phyloP scores from a whole-genome alignment of 495 filamentous ascomycete species.

The Saxophila tyrrhenica region DNA sequence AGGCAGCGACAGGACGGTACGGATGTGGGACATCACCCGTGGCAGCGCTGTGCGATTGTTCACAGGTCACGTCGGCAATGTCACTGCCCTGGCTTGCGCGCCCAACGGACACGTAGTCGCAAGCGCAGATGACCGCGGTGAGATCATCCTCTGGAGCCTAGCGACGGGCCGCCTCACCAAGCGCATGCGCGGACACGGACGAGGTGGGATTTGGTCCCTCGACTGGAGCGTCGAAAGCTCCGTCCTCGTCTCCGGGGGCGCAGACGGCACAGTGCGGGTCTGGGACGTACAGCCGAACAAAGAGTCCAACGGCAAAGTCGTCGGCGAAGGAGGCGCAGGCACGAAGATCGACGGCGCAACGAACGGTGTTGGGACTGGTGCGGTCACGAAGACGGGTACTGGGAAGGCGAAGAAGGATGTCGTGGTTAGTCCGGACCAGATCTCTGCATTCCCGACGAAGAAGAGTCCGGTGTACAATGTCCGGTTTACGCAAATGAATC shows the following conservation, averaged over 20 bases:
- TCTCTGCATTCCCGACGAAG: constrained; percentile 87
- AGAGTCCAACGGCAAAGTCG: constrained; percentile 42
- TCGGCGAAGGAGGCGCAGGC: constrained; percentile 43
- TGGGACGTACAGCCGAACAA: constrained; percentile 53
- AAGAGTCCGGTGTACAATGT: constrained; percentile 91
- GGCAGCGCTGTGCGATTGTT: constrained; percentile 84
- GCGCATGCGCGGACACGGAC: constrained; percentile 85
- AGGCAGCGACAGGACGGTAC: constrained; percentile 68
- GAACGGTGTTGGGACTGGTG: constrained; percentile 20
- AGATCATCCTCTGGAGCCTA: constrained; percentile 88
- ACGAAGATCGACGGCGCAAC: constrained; percentile 30
- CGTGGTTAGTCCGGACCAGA: constrained; percentile 81
- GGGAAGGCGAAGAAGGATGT: constrained; percentile 82
- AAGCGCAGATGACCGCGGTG: constrained; percentile 71
- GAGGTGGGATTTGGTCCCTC: constrained; percentile 86
- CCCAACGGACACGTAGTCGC: constrained; percentile 80
- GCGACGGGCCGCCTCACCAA: constrained; percentile 71
- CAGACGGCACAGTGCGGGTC: constrained; percentile 83
- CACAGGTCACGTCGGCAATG: constrained; percentile 74
- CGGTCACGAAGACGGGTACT: constrained; percentile 3
- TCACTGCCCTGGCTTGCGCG: constrained; percentile 72
- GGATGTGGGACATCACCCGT: constrained; percentile 90
- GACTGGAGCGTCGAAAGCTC: constrained; percentile 83
- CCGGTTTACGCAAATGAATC: constrained; percentile 82
- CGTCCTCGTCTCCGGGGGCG: constrained; percentile 75